phyloP scores from a whole-genome alignment of 2,329 filamentous ascomycete genomes.

The Hypoxylon sp. region DNA sequence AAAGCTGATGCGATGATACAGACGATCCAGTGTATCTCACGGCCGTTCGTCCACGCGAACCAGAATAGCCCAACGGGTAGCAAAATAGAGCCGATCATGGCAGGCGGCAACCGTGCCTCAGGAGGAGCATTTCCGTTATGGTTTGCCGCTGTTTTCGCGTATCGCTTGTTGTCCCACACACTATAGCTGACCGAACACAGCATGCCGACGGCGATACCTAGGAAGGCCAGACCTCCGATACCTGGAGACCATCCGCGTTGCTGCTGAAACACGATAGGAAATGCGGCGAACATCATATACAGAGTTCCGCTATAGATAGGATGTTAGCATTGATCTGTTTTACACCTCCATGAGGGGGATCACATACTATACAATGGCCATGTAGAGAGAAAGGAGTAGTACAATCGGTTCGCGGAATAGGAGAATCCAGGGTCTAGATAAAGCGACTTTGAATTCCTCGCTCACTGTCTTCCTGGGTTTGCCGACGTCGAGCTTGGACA shows the following conservation, averaged over 20 bases:
- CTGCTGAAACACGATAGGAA: constrained; percentile 76
- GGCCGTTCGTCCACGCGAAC: constrained; percentile 77
- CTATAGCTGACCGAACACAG: constrained; percentile 69
- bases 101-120: constrained; percentile 75
- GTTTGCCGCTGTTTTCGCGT: constrained; percentile 61
- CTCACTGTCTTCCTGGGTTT: constrained; percentile 61
- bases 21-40: constrained; percentile 69
- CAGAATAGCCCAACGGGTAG: constrained; percentile 77
- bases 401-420: constrained; percentile 81
- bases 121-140: constrained; percentile 72
- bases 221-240: constrained; percentile 74
- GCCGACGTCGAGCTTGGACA: constrained; percentile 65
- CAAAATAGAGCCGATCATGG: constrained; percentile 73
- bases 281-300: constrained; percentile 73
- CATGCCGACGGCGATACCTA: constrained; percentile 79
- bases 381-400: constrained; percentile 74
- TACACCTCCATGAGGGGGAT: not conserved
- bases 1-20: constrained; percentile 55
- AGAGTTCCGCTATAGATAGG: constrained; percentile 60
- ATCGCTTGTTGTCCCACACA: constrained; percentile 70
- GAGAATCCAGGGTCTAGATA: constrained; percentile 77
- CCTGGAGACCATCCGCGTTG: constrained; percentile 72
- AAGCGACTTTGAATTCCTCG: constrained; percentile 69
- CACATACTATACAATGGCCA: constrained; percentile 69
- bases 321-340: constrained; percentile 22